These are phyloP conservation scores for Gloeophyllum trabeum DNA, from an alignment of 768 basidiomycete genomes.

Conservation along the genomic window DNA sequence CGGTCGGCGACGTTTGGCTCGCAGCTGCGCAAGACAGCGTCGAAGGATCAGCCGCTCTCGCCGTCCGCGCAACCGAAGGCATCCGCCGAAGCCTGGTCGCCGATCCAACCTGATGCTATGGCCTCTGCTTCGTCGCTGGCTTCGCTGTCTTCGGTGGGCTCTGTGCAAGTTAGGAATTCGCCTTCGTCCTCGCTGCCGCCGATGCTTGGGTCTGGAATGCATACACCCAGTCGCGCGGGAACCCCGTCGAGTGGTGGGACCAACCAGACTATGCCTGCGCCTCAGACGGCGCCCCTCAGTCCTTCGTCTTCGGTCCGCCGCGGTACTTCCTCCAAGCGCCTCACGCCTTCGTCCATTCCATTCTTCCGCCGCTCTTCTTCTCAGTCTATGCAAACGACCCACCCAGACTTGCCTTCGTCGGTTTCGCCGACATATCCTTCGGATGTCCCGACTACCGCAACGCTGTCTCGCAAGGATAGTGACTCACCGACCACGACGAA, in stretches of 20 bases:
- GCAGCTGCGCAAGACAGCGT: conserved; percentile 55
- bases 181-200: conserved; percentile 15
- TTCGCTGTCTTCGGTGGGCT: conserved; percentile 66
- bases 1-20: conserved; percentile 57
- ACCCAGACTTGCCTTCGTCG: conserved; percentile 20
- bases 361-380: conserved; percentile 91
- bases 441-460: conserved; percentile 23
- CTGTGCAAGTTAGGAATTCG: conserved; percentile 35
- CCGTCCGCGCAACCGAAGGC: conserved; percentile 27
- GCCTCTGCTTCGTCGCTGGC: conserved; percentile 64
- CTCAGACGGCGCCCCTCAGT: conserved; percentile 53
- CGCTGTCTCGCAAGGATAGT: conserved; percentile 31
- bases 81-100: conserved; percentile 40
- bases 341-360: conserved; percentile 88
- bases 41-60: conserved; percentile 49
- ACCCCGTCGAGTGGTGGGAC: conserved; percentile 73
- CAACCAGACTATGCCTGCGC: conserved; percentile 41
- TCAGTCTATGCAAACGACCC: conserved; percentile 68
- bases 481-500: conserved; percentile 42
- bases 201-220: no score
- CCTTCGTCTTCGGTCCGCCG: conserved; percentile 61
- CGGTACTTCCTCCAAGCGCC: conserved; percentile 58
- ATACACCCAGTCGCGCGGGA: conserved; percentile 53
- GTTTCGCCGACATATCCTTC: conserved; percentile 32
- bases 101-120: conserved; percentile 68